phyloP scores from a whole-genome alignment of 441 rosid species.

The Croton setiger region DNA sequence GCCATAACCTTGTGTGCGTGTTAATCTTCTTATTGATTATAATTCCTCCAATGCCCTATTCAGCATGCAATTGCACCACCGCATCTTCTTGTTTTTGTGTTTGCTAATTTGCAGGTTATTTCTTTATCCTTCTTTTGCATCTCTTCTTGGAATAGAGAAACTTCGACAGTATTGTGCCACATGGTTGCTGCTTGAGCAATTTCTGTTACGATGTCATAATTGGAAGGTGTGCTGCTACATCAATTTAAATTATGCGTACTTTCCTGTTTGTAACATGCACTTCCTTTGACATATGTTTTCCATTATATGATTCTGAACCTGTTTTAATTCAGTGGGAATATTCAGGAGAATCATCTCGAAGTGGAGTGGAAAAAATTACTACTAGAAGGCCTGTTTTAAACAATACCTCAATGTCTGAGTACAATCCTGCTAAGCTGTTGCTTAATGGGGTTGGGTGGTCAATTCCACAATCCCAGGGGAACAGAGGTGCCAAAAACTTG shows the following conservation, averaged over 20 bases:
- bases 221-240: conserved; percentile 69
- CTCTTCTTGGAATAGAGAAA: conserved; percentile 92
- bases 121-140: conserved; percentile 86
- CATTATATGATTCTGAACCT: conserved; percentile 30
- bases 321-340: conserved; percentile 83
- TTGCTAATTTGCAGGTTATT: conserved; percentile 55
- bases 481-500: conserved; percentile 52
- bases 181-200: conserved; percentile 95
- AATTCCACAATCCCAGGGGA: conserved; percentile 72
- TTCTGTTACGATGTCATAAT: conserved; percentile 72
- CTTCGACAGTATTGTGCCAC: conserved; percentile 92
- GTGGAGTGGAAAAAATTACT: conserved; percentile 42
- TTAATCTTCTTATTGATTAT: conserved; percentile 24
- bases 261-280: conserved; percentile 2
- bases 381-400: conserved; percentile 40
- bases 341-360: conserved; percentile 65
- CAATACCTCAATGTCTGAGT: conserved; percentile 53
- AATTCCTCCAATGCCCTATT: conserved; percentile 16
- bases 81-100: conserved; percentile 18
- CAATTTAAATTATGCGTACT: conserved; percentile 13
- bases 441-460: conserved; percentile 88
- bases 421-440: conserved; percentile 68
- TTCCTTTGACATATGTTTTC: conserved; percentile 12
- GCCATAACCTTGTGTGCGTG: conserved; percentile 93
- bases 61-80: conserved; percentile 3